phyloP scores from a whole-genome alignment of 2,329 filamentous ascomycete species.

The Phoma sp. region DNA sequence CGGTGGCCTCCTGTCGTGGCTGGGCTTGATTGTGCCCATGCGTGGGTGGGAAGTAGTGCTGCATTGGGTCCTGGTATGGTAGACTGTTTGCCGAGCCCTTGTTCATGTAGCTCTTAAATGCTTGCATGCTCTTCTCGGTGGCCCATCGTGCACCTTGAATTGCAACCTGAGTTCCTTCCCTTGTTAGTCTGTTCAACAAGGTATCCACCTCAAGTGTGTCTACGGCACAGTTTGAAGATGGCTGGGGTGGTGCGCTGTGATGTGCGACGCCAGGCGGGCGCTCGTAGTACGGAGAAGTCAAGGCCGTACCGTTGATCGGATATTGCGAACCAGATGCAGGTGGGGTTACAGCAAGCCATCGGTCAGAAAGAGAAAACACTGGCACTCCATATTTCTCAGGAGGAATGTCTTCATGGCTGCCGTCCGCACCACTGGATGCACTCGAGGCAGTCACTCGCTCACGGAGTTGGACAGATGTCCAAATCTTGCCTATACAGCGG shows the following conservation, averaged over 20 bases:
- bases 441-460: slow-evolving; percentile 43
- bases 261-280: slow-evolving; percentile 63
- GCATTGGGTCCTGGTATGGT: slow-evolving; percentile 47
- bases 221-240: slow-evolving; percentile 69
- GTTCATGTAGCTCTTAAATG: slow-evolving; percentile 84
- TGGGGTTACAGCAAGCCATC: slow-evolving; percentile 80
- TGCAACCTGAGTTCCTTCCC: slow-evolving; percentile 79
- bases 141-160: slow-evolving; percentile 78
- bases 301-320: slow-evolving; percentile 70
- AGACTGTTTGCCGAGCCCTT: slow-evolving; percentile 36
- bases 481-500: slow-evolving; percentile 83
- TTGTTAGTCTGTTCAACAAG: slow-evolving; percentile 76
- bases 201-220: slow-evolving; percentile 76
- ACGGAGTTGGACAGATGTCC: slow-evolving; percentile 78
- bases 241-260: slow-evolving; percentile 72
- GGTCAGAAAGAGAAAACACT: slow-evolving; percentile 71
- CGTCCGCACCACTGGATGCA: slow-evolving; percentile 46
- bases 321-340: slow-evolving; percentile 74
- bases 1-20: slow-evolving; percentile 67
- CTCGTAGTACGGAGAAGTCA: slow-evolving; percentile 58
- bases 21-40: slow-evolving; percentile 67
- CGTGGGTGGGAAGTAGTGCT: slow-evolving; percentile 74
- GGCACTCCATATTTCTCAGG: slow-evolving; percentile 61
- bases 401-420: slow-evolving; percentile 41
- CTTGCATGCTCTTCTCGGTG: slow-evolving; percentile 76